Evolutionary conservation across 2,329 filamentous ascomycete species (phyloP).

Genomic region (Acephala macrosclerotiorum): DNA sequence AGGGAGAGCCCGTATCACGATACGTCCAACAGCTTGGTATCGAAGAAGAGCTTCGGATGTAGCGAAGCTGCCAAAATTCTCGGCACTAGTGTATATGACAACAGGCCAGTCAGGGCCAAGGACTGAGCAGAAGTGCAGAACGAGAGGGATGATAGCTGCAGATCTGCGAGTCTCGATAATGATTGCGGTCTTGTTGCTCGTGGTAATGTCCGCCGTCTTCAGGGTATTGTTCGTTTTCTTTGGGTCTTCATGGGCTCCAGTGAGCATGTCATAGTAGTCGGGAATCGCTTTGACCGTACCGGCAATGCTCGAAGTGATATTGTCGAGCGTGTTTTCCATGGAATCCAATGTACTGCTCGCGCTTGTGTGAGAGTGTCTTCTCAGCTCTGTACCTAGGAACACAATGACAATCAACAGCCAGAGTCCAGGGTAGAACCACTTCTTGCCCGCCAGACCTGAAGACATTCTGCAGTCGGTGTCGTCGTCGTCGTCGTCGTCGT

Average conservation of each 20-base stretch:
- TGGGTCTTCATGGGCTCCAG: slow-evolving; percentile 11
- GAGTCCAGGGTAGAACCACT: not conserved
- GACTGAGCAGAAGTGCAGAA: slow-evolving; percentile 49
- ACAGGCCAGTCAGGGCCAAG: slow-evolving; percentile 54
- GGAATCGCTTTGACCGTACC: not conserved
- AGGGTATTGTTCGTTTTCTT: slow-evolving; percentile 5
- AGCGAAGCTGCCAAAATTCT: slow-evolving; percentile 41
- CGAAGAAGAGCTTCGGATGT: slow-evolving; percentile 48
- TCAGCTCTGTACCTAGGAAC: not conserved
- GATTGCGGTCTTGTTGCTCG: slow-evolving; percentile 45
- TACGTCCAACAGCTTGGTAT: slow-evolving; percentile 42
- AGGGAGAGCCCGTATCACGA: slow-evolving; percentile 49
- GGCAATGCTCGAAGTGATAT: not conserved
- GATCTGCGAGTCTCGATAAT: slow-evolving; percentile 48
- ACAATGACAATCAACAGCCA: not conserved
- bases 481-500: not conserved
- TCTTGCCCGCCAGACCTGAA: not conserved
- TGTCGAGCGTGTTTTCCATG: not conserved
- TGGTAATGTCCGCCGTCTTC: slow-evolving; percentile 34
- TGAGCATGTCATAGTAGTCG: slow-evolving; percentile 9
- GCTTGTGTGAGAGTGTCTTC: not conserved
- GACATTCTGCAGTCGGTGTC: not conserved
- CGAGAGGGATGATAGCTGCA: slow-evolving; percentile 45
- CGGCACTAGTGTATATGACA: slow-evolving; percentile 49
- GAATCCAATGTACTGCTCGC: not conserved